phyloP scores from a whole-genome alignment of 2,329 filamentous ascomycete species.

The Trichoderma oligosporum region DNA sequence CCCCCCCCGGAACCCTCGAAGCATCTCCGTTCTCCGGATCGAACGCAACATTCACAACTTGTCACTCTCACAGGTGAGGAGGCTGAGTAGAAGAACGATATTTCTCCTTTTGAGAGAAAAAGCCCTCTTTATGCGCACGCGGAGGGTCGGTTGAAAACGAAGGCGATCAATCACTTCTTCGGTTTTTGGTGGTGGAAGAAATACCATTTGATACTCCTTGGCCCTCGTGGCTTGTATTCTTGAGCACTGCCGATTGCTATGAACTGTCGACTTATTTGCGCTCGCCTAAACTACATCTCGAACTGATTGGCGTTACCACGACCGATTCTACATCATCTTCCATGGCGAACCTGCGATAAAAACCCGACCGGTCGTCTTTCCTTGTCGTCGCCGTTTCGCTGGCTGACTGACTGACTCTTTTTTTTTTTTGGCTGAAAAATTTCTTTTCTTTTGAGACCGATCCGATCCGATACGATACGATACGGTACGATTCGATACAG shows the following conservation, averaged over 20 bases:
- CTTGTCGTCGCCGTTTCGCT: conserved; percentile 15
- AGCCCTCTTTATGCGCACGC: neutral
- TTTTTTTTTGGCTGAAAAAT: neutral
- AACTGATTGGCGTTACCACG: too few species aligned
- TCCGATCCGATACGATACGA: neutral
- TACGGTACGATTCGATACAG: neutral
- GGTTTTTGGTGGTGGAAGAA: neutral
- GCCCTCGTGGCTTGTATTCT: neutral
- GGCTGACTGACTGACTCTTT: too few species aligned
- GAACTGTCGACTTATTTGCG: neutral
- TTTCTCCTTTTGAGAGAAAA: neutral
- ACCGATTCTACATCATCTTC: neutral
- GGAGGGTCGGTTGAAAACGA: neutral
- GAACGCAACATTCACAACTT: neutral
- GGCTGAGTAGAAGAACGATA: neutral
- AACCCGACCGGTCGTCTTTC: conserved; percentile 9
- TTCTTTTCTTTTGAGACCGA: neutral
- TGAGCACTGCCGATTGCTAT: conserved; percentile 9
- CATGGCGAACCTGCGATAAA: conserved; percentile 19
- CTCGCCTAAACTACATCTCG: neutral
- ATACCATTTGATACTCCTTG: neutral
- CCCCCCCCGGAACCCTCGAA: neutral
- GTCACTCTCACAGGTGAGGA: neutral
- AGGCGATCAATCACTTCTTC: neutral
- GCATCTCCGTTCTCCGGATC: neutral